These are phyloP conservation scores for Sphaerosporella brunnea DNA, from an alignment of 495 filamentous ascomycete species.

Conservation along the genomic window DNA sequence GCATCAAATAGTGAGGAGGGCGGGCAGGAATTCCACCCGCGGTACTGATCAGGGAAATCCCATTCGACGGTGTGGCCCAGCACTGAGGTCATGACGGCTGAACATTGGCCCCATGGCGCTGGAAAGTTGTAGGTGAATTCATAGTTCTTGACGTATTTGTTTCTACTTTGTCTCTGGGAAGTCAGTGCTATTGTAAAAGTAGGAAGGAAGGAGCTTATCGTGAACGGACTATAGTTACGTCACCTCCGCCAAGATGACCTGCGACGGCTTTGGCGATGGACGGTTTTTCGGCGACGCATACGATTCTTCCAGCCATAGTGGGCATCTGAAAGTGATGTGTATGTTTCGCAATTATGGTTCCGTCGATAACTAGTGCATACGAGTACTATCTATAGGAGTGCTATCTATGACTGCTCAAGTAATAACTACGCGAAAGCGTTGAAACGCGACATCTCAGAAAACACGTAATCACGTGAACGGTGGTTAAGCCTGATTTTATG, in stretches of 20 bases:
- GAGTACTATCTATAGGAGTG: no score
- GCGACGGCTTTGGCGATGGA: slow-evolving; percentile 91
- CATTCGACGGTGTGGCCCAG: slow-evolving; percentile 60
- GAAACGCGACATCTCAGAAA: no score
- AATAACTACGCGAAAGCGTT: no score
- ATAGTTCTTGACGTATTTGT: slow-evolving; percentile 83
- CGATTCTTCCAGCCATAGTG: slow-evolving; percentile 29
- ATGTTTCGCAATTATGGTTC: no score
- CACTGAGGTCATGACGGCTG: slow-evolving; percentile 84
- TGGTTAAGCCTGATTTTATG: no score
- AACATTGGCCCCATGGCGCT: slow-evolving; percentile 57
- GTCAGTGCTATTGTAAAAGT: background rate
- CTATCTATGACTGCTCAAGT: no score
- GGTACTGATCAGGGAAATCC: slow-evolving; percentile 54
- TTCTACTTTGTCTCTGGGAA: slow-evolving; percentile 33
- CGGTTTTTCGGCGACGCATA: slow-evolving; percentile 95
- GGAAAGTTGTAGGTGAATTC: slow-evolving; percentile 77
- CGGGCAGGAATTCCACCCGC: slow-evolving; percentile 61
- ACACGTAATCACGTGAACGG: no score
- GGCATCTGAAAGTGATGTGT: no score
- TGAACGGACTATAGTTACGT: slow-evolving; percentile 26
- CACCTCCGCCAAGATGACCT: slow-evolving; percentile 63
- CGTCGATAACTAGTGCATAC: no score
- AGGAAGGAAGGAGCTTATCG: background rate
- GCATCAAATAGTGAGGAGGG: slow-evolving; percentile 71